Evolutionary conservation across 140 eudicot species (phyloP), one percentile per base, ranked within the genome.

Genomic region (Erigeron philadelphicus): DNA sequence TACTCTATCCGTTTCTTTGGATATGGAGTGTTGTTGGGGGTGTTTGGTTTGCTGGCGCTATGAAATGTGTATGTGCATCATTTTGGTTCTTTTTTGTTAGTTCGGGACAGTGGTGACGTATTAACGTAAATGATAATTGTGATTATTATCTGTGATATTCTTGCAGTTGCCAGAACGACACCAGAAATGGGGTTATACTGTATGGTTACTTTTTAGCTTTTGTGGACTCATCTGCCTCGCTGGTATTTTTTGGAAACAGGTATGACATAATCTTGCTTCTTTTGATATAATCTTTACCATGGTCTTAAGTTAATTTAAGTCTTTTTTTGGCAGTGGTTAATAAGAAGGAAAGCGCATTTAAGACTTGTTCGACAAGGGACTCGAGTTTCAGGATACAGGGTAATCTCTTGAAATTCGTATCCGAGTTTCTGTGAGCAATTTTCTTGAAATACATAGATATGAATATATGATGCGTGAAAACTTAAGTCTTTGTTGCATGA

Each of bases 181-280:
- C 69, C 95, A 93, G 84, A 86, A 84, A 65, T 89, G 95, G 88
- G 98, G 98, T 19, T 93, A 84, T 75, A 83, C 86, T 61, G 85
- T 86, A 73, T 93, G 98, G 98, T 81, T 93, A 72, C 85, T 93
- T 54, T 88, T 93, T 72, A 93, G 96, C 85, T 93, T 88, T 53
- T 83, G 90, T 76, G 98, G 96, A 64, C 98, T 93, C 71, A 42
- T 80, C 13, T 84, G 95, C 85, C 78, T 93, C 57, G 96, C 86
- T 70, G 87, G 84, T 83, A 77, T 78, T 69, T 85, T 82, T 61
- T 68, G 68, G 21, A 89, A 87, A 61, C 86, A 86, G 98, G 98
- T 93, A 72, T 9, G 72, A 31, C 11, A 44, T 55, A 13, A 46
- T 59, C 44, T 64, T 55, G 21, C 58, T 10, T 69, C 17, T 71